Evolutionary conservation across 257 asterid species (phyloP).

Genomic region (Solanum raphanifolium): DNA sequence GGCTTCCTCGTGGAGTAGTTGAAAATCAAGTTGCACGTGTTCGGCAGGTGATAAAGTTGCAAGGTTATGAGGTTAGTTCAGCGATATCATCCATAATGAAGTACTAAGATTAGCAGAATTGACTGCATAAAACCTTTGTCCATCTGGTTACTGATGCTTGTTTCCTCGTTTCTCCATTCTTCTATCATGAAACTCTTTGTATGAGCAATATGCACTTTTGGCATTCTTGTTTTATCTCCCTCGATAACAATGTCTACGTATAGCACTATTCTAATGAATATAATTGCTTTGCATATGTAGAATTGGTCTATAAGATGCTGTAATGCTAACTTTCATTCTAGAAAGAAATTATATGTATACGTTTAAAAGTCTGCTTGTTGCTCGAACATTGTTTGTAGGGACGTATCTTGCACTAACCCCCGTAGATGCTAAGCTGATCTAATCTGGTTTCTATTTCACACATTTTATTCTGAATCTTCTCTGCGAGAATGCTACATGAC

Average conservation of each 20-base stretch:
- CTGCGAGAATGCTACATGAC: neutral
- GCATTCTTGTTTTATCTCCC: neutral
- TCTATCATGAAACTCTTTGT: neutral
- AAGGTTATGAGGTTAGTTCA: conserved; percentile 70
- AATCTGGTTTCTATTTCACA: neutral
- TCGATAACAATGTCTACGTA: neutral
- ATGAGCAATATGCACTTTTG: neutral
- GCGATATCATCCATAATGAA: neutral
- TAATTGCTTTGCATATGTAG: neutral
- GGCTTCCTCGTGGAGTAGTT: conserved; percentile 98
- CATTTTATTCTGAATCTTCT: neutral
- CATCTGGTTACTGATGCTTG: neutral
- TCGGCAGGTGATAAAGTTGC: conserved; percentile 70
- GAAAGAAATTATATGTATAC: neutral
- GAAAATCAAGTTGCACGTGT: conserved; percentile 83
- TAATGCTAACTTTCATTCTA: neutral
- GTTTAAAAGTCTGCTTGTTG: neutral
- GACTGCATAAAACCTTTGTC: neutral
- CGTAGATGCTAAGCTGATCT: neutral
- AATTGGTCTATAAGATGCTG: neutral
- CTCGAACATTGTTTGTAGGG: neutral
- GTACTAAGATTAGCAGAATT: neutral
- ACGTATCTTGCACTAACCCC: neutral
- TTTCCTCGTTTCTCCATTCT: neutral
- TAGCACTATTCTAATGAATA: neutral